These are phyloP conservation scores for Cutaneotrichosporon dermatis DNA, from an alignment of 1,284 basidiomycete species.

Conservation along the genomic window DNA sequence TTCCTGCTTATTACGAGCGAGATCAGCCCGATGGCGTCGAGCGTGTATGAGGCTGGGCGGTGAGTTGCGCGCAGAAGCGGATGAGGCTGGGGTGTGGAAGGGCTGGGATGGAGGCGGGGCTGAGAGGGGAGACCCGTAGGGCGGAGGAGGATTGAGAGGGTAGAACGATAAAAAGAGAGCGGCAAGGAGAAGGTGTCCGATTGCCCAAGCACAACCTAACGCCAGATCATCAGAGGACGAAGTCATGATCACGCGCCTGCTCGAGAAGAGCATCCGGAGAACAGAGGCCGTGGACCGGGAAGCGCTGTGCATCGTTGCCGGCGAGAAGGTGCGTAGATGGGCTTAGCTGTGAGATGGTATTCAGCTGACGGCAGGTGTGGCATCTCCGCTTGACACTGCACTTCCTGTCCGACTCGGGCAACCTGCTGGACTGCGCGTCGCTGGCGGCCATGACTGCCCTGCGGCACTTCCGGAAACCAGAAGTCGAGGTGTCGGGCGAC, in stretches of 20 bases:
- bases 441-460: conserved; percentile 84
- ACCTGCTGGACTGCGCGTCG: conserved; percentile 91
- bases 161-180: no score
- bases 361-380: conserved; percentile 67
- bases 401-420: conserved; percentile 83
- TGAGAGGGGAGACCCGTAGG: no score
- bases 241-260: conserved; percentile 77
- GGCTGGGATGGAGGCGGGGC: no score
- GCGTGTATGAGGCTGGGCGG: conserved; percentile 67
- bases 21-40: conserved; percentile 89
- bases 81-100: no score
- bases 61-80: no score
- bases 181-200: conserved; percentile 59
- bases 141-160: no score
- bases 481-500: conserved; percentile 86
- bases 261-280: conserved; percentile 87
- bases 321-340: conserved; percentile 67
- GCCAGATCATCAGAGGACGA: conserved; percentile 82
- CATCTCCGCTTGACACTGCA: conserved; percentile 83
- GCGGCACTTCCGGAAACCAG: conserved; percentile 83
- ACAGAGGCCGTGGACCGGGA: conserved; percentile 94
- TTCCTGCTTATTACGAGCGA: conserved; percentile 83
- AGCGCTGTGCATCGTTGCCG: conserved; percentile 86
- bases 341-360: not conserved
- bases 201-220: no score